A percentile compares a stretch with the other conserved stretches of the same genome.
These are phyloP conservation scores for Naganishia kalamii DNA, from an alignment of 768 basidiomycete species.

Conservation along the genomic window DNA sequence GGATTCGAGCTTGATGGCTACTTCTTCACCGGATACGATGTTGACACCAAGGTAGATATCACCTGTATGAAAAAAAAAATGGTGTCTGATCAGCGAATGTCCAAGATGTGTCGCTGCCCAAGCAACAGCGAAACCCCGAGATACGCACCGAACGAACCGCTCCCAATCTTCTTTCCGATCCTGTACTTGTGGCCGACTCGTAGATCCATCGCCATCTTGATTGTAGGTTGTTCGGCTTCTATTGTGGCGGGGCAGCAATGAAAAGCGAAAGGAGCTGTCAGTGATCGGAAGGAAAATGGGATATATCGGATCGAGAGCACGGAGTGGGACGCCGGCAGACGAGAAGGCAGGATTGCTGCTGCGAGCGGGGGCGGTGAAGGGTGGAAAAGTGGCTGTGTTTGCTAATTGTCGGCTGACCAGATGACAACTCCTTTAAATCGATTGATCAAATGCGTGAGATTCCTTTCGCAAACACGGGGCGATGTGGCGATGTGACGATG, in stretches of 20 bases:
- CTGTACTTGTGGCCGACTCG: slow-evolving; percentile 62
- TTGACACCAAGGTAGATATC: slow-evolving; percentile 99
- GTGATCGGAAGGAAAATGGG: neutral
- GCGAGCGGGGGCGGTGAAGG: neutral
- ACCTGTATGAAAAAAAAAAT: slow-evolving; percentile 41
- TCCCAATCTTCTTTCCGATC: slow-evolving; percentile 98
- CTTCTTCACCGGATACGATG: slow-evolving; percentile 99
- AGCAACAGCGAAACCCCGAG: slow-evolving; percentile 41
- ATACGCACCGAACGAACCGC: slow-evolving; percentile 79
- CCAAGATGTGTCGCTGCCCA: too few species aligned
- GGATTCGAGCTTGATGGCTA: slow-evolving; percentile 99
- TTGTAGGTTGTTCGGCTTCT: neutral
- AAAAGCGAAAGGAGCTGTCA: neutral
- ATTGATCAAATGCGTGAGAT: neutral
- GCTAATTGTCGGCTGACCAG: neutral
- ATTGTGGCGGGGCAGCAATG: neutral
- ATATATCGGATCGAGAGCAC: neutral
- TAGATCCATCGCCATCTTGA: slow-evolving; percentile 32
- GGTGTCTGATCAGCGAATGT: slow-evolving; percentile 14
- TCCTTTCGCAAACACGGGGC: too few species aligned
- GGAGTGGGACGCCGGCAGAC: too few species aligned
- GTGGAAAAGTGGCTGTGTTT: neutral
- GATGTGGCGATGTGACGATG: neutral
- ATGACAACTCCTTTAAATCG: neutral
- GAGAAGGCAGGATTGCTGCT: too few species aligned